phyloP scores from a whole-genome alignment of 1,284 basidiomycete species.

The Ceratobasidium sp. region DNA sequence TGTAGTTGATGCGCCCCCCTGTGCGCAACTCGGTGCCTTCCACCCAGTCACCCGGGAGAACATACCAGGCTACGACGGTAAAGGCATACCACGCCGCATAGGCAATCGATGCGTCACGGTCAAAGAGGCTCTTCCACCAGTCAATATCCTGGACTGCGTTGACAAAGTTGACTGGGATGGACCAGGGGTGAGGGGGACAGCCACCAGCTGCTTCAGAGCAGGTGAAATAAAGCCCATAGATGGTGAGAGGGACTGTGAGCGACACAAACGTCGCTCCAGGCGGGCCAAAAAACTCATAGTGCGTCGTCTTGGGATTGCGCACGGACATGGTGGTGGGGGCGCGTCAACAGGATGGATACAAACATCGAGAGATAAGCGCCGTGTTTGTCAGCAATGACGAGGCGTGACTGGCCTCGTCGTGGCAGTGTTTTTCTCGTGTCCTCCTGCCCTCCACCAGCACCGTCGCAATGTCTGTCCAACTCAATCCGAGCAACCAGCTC shows the following conservation, averaged over 20 bases:
- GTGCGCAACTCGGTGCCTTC: conserved; percentile 80
- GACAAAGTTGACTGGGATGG: conserved; percentile 56
- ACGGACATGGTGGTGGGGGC: conserved; percentile 3
- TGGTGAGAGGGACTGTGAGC: conserved; percentile 71
- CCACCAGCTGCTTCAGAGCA: conserved; percentile 82
- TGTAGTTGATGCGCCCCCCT: conserved; percentile 83
- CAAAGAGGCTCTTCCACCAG: conserved; percentile 81
- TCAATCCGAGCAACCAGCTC: conserved; percentile 57
- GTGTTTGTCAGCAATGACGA: background rate
- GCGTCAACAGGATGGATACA: conserved; percentile 1
- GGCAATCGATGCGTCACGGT: conserved; percentile 73
- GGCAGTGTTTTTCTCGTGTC: conserved; percentile 37
- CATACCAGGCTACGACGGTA: conserved; percentile 79
- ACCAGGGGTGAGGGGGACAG: conserved; percentile 66
- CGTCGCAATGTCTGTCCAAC: conserved; percentile 53
- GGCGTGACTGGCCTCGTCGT: conserved; percentile 24
- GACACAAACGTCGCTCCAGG: conserved; percentile 78
- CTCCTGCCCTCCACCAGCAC: conserved; percentile 10
- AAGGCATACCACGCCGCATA: conserved; percentile 94
- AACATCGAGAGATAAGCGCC: too few species aligned
- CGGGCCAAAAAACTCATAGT: conserved; percentile 87
- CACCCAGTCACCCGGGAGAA: conserved; percentile 87
- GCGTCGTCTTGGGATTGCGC: conserved; percentile 50
- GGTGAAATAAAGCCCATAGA: conserved; percentile 83
- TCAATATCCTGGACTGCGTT: conserved; percentile 57